Base-by-base conservation (phyloP, 2,329 filamentous ascomycete genomes). In the Bisporella sp. region DNA sequence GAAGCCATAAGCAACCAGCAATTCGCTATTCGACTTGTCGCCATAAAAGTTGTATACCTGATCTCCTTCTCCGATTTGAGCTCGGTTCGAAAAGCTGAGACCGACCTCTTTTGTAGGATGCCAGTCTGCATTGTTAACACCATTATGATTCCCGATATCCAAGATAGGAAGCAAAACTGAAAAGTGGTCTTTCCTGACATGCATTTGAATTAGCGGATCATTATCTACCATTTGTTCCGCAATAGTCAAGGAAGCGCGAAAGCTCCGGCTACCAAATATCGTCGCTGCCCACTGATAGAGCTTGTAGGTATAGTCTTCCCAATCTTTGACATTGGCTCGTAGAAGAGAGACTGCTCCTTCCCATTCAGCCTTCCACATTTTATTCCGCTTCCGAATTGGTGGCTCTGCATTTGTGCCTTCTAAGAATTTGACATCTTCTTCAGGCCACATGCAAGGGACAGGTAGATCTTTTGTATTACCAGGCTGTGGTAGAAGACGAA, bases 41-140 rank as follows among this genome's bases (percentile, higher is more conserved):
- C 85, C 85, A 61, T 90, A 90, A 64, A 87, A 89, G 69, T 88
- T 87, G 60, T 74, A 83, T 29, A 77, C 67, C 55, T 77, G 72
- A 31, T 78, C 65, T 0, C 82, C 80, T 0, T 78, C 67, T 4
- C 56, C 45, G 57, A 82, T 75, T 1, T 58, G 53, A 49, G 71
- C 68, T 13, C 61, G 63, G 6, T 73, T 71, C 12, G 65, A 61
- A 7, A 83, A 69, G 6, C 63, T 66, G 21, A 56, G 44, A 11
- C 57, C 56, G 4, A 58, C 53, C 6, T 68, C 61, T 8, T 73
- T 66, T 28, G 74, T 64, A 2, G 74, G 70, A 29, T 76, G 71
- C 85, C 85, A 89, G 41, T 72, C 67, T 1, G 82, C 76, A 41
- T 74, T 68, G 0, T 81, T 75, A 21, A 76, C 68, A 45, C 83